Percentiles rank a stretch among this genome's conserved stretches.
These are phyloP conservation scores for Russula olivacea DNA, from an alignment of 768 basidiomycete genomes.

Conservation along the genomic window DNA sequence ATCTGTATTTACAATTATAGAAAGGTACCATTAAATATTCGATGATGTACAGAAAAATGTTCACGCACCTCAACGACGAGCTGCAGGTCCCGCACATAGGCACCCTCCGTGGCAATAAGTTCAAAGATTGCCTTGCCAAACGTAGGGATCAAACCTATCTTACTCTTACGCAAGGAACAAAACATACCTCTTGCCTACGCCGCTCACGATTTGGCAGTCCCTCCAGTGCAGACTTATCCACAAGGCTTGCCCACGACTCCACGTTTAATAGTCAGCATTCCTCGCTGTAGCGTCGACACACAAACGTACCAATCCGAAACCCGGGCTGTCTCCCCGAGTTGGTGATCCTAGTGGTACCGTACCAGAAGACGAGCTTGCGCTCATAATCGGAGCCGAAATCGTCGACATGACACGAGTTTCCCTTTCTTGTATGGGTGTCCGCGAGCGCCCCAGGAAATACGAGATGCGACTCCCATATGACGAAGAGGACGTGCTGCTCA, in stretches of 20 bases:
- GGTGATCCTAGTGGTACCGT: conserved; percentile 25
- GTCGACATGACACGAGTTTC: conserved; percentile 42
- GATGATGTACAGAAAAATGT: not conserved
- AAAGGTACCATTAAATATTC: not conserved
- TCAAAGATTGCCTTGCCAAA: conserved; percentile 80
- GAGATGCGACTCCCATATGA: conserved; percentile 30
- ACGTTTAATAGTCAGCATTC: conserved; percentile 4
- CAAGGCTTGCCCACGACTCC: conserved; percentile 89
- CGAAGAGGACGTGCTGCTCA: not conserved
- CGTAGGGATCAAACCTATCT: not conserved
- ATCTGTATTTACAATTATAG: conserved; percentile 40
- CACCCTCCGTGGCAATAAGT: conserved; percentile 82
- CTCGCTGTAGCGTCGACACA: not conserved
- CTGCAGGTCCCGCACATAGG: conserved; percentile 89
- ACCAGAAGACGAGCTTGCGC: conserved; percentile 42
- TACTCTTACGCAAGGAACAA: no score
- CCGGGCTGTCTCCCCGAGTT: conserved; percentile 47
- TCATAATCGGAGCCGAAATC: conserved; percentile 66
- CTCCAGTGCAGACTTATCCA: conserved; percentile 77
- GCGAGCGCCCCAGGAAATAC: conserved; percentile 57
- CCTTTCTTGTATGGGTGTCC: conserved; percentile 46
- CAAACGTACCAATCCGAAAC: conserved; percentile 59
- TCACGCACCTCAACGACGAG: conserved; percentile 75
- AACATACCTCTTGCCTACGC: conserved; percentile 75
- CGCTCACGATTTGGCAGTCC: conserved; percentile 75